A percentile compares a stretch with the other conserved stretches of the same genome.
These are phyloP conservation scores for Fusarium cicatricum DNA, from an alignment of 2,329 filamentous ascomycete species.

Conservation along the genomic window DNA sequence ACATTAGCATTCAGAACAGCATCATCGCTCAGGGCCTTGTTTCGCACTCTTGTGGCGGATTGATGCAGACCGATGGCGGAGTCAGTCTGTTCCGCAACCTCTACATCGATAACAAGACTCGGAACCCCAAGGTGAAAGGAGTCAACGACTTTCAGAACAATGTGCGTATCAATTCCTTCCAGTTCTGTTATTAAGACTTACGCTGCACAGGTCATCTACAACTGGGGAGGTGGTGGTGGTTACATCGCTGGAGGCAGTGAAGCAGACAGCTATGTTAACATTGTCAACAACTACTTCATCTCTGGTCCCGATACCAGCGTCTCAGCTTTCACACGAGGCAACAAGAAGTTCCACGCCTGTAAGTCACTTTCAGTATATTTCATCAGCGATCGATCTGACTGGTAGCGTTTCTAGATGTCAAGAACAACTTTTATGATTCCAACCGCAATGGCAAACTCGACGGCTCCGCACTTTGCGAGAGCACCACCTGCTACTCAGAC, in stretches of 20 bases:
- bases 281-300: constrained; percentile 66
- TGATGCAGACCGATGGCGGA: constrained; percentile 60
- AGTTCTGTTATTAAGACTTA: neutral
- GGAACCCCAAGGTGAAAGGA: constrained; percentile 65
- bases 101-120: constrained; percentile 65
- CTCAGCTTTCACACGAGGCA: constrained; percentile 63
- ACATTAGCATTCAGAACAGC: constrained; percentile 60
- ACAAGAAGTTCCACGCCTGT: constrained; percentile 60
- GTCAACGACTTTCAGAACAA: constrained; percentile 62
- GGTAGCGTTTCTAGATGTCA: constrained; percentile 48
- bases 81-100: constrained; percentile 62
- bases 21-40: constrained; percentile 63
- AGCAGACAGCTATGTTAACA: constrained; percentile 58
- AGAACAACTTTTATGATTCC: constrained; percentile 61
- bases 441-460: constrained; percentile 59
- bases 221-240: constrained; percentile 62
- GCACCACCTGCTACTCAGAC: constrained; percentile 55
- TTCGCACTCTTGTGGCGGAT: constrained; percentile 60
- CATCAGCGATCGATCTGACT: neutral
- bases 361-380: constrained; percentile 7
- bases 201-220: constrained; percentile 57
- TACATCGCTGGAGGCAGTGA: constrained; percentile 63
- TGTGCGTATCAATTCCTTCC: constrained; percentile 2
- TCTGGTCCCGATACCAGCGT: constrained; percentile 59
- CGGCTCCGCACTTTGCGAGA: constrained; percentile 53